Evolutionary conservation across 2,329 filamentous ascomycete genomes (phyloP).

Genomic region (Fusarium denticulatum): DNA sequence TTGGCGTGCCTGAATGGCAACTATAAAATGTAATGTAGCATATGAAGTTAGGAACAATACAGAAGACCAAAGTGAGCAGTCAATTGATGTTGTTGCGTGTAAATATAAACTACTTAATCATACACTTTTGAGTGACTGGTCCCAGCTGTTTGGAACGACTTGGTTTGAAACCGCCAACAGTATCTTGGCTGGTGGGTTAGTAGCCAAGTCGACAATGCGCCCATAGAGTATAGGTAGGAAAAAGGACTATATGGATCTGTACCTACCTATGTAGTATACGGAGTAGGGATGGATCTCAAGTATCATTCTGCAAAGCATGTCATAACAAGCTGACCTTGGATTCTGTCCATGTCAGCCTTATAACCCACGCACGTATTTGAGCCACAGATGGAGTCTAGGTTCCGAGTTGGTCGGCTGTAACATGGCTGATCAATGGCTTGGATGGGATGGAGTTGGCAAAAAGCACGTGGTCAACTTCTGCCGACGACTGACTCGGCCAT

Average conservation of each 20-base stretch:
- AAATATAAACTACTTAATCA: background rate
- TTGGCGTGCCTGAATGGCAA: conserved; percentile 55
- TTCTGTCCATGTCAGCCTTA: background rate
- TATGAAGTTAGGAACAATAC: background rate
- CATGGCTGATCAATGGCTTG: background rate
- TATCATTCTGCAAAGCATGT: background rate
- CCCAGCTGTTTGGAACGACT: background rate
- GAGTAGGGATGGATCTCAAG: background rate
- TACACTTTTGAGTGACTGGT: conserved; percentile 7
- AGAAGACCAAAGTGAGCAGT: conserved; percentile 4
- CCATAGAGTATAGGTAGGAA: background rate
- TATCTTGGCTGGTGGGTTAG: background rate
- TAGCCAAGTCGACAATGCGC: background rate
- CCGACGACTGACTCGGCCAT: conserved; percentile 21
- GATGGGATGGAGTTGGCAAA: background rate
- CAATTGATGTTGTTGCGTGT: conserved; percentile 21
- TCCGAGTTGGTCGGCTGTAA: background rate
- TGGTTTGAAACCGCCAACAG: too few species aligned
- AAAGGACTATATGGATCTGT: background rate
- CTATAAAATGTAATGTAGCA: conserved; percentile 40
- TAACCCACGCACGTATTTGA: background rate
- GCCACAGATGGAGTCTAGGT: background rate
- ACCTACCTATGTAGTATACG: too few species aligned
- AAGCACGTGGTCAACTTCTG: conserved; percentile 33
- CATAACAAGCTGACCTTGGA: background rate